Evolutionary conservation across 2,329 filamentous ascomycete genomes (phyloP), one percentile per base, ranked within the genome.

Genomic region (Clarireedia homoeocarpa): DNA sequence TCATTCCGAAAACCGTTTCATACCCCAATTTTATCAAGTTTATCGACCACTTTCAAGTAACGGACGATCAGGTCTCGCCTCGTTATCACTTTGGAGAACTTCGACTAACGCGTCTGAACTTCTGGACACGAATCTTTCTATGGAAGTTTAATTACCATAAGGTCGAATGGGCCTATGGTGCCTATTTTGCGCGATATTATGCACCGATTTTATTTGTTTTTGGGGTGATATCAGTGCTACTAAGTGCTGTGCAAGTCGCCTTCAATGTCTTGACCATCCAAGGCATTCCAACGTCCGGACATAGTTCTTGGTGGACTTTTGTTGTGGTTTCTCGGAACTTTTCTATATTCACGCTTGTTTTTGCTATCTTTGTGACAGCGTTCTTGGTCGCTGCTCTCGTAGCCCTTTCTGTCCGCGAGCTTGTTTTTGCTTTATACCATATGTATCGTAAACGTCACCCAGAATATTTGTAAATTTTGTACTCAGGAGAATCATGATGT

Each of bases 61-160:
- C 61, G 6, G 39, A 69, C 7, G 49, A 34, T 34, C 44, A 59
- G 6, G 58, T 70, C 9, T 59, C 69, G 15, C 30, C 4, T 10
- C 65, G 71, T 4, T 72, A 67, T 53, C 23, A 36, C 6, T 72
- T 63, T 55, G 69, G 69, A 5, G 68, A 72, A 55, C 59, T 72
- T 2, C 62, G 70, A 1, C 61, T 71, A 5, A 44, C 53, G 10
- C 46, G 59, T 2, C 40, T 63, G 14, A 63, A 62, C 38, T 59
- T 58, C 2, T 59, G 49, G 12, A 6, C n/a, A 5, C n/a, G 7
- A 23, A 27, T 60, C 39, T 54, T 60, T n/a, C 46, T 61, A 4
- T 1, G 23, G 4, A 56, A 38, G 40, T 38, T 17, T 30, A 12
- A 24, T 26, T 61, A 48, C 30, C n/a, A 57, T 1, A 6, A 45